These are phyloP conservation scores for Fraxinus cuspidata DNA, from an alignment of 257 asterid genomes.

Conservation along the genomic window DNA sequence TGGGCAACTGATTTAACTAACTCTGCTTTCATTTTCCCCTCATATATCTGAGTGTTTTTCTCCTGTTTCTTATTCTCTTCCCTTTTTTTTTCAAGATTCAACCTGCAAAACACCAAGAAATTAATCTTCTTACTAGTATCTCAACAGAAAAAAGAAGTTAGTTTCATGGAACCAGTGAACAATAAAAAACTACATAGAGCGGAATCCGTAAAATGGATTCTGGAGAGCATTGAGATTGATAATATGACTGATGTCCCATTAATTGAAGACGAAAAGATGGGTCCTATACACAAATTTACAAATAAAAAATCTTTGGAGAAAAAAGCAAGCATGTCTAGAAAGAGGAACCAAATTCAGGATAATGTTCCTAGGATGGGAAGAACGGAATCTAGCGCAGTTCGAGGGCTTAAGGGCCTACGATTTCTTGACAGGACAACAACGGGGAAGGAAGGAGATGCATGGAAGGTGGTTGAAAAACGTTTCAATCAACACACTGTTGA, in stretches of 20 bases:
- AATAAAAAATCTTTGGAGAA: conserved; percentile 6
- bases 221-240: conserved; percentile 53
- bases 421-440: conserved; percentile 74
- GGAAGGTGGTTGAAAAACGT: conserved; percentile 69
- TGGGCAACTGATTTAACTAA: conserved; percentile 38
- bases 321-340: conserved; percentile 26
- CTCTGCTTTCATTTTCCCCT: conserved; percentile 18
- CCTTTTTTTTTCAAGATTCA: neutral
- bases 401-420: conserved; percentile 70
- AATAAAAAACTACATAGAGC: conserved; percentile 21
- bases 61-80: conserved; percentile 4
- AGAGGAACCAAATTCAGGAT: conserved; percentile 26
- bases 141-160: neutral
- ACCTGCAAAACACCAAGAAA: conserved; percentile 9
- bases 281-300: neutral
- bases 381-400: conserved; percentile 54
- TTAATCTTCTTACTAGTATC: neutral
- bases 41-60: neutral
- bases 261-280: conserved; percentile 24
- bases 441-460: conserved; percentile 82
- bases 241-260: conserved; percentile 39
- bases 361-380: conserved; percentile 45
- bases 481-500: conserved; percentile 44
- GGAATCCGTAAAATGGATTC: conserved; percentile 51
- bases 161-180: conserved; percentile 30